phyloP scores from a whole-genome alignment of 768 basidiomycete genomes.

The Mycena sanguinolenta region DNA sequence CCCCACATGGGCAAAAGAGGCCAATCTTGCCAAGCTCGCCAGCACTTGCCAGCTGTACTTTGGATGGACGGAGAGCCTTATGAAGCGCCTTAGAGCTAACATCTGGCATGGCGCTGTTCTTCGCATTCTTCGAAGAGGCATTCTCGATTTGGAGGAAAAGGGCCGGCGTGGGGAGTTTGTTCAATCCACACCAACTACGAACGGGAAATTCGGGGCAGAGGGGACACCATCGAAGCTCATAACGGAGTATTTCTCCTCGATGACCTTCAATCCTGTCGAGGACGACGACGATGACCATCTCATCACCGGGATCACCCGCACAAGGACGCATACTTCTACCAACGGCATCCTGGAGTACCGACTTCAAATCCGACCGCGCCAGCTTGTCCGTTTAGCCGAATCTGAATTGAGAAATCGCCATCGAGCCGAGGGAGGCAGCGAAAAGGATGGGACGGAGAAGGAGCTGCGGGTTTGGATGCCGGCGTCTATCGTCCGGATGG shows the following conservation, averaged over 20 bases:
- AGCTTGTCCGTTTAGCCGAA: slow-evolving; percentile 75
- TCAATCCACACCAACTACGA: slow-evolving; percentile 55
- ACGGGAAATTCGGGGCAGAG: slow-evolving; percentile 39
- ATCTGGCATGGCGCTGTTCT: slow-evolving; percentile 84
- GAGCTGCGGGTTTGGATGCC: slow-evolving; percentile 77
- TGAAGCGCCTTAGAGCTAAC: slow-evolving; percentile 86
- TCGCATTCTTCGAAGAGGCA: slow-evolving; percentile 76
- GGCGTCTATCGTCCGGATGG: slow-evolving; percentile 79
- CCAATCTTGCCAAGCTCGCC: slow-evolving; percentile 80
- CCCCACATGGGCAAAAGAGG: slow-evolving; percentile 68
- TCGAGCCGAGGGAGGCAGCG: slow-evolving; percentile 55
- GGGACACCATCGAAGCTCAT: slow-evolving; percentile 72
- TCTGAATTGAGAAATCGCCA: slow-evolving; percentile 72
- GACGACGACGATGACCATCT: slow-evolving; percentile 57
- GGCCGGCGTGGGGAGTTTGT: background rate
- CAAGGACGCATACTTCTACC: slow-evolving; percentile 77
- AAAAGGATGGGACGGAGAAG: slow-evolving; percentile 22
- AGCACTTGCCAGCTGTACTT: slow-evolving; percentile 88
- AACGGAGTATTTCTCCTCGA: slow-evolving; percentile 65
- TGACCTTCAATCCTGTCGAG: slow-evolving; percentile 54
- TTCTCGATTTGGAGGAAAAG: slow-evolving; percentile 61
- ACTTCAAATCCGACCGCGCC: slow-evolving; percentile 77
- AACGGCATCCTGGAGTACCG: slow-evolving; percentile 84
- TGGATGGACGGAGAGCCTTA: slow-evolving; percentile 89
- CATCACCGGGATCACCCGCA: slow-evolving; percentile 75